A percentile compares a stretch with the other conserved stretches of the same genome.
Conservation (phyloP, 2,329 filamentous ascomycete species). For the Myriangium duriaei region DNA sequence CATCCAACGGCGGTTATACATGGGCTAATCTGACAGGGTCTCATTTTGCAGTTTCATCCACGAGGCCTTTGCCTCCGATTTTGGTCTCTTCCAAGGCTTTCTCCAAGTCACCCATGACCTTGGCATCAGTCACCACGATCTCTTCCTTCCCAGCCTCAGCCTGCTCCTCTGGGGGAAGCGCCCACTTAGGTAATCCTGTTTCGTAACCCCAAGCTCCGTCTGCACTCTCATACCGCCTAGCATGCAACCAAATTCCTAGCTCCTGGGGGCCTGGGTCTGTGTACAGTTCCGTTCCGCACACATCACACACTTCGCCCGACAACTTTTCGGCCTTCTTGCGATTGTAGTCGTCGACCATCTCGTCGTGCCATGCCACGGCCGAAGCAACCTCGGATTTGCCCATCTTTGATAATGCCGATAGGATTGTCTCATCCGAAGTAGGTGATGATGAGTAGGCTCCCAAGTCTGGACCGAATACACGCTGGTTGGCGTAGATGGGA, state of each 20-base stretch:
- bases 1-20: too few relatives aligned
- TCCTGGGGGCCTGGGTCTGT: conserved; percentile 86
- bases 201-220: conserved; percentile 77
- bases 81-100: conserved; percentile 3
- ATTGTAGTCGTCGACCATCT: conserved; percentile 83
- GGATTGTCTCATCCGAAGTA: conserved; percentile 78
- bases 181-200: conserved; percentile 77
- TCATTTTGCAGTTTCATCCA: too few relatives aligned
- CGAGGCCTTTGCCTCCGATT: conserved; percentile 1
- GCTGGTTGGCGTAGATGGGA: conserved; percentile 90
- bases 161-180: conserved; percentile 61
- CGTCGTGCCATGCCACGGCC: conserved; percentile 84
- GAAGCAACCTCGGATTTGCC: conserved; percentile 88
- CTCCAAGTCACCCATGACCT: conserved; percentile 7
- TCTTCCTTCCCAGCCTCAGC: background rate
- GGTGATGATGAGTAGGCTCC: conserved; percentile 54
- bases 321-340: conserved; percentile 87
- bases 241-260: conserved; percentile 86
- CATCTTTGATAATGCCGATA: conserved; percentile 74
- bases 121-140: conserved; percentile 4
- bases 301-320: conserved; percentile 67
- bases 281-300: conserved; percentile 81
- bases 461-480: conserved; percentile 75
- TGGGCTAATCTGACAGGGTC: too few relatives aligned
- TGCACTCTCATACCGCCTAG: conserved; percentile 74